Percentiles rank a stretch among this genome's conserved stretches.
Evolutionary conservation across 1,139 yeast genomes (phyloP).

Genomic region (Taphrina pruni): DNA sequence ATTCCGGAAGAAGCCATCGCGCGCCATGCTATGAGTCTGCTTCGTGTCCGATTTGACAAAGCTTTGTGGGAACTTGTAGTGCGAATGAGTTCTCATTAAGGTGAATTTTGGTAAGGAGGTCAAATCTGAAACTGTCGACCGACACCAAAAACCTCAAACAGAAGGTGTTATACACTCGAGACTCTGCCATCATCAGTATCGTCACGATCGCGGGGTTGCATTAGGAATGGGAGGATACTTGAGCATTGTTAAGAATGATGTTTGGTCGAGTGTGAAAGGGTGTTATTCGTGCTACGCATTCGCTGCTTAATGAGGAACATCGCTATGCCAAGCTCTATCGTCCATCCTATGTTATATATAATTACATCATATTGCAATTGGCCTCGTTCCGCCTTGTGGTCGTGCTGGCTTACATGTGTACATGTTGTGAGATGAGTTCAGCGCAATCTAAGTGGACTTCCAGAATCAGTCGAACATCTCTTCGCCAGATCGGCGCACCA

Average conservation of each 20-base stretch:
- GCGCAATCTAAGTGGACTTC: neutral
- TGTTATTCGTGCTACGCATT: constrained; percentile 13
- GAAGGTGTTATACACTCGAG: neutral
- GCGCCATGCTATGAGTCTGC: neutral
- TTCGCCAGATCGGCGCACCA: constrained; percentile 48
- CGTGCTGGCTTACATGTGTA: too few species aligned
- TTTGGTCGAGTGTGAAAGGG: neutral
- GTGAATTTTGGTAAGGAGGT: neutral
- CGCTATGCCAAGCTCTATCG: neutral
- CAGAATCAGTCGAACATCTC: constrained; percentile 36
- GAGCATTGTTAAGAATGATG: neutral
- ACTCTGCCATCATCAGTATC: neutral
- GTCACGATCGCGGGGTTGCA: neutral
- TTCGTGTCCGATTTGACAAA: too few species aligned
- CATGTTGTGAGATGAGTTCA: too few species aligned
- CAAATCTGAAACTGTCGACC: neutral
- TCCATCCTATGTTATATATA: constrained; percentile 1
- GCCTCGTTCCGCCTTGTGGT: too few species aligned
- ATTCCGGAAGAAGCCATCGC: neutral
- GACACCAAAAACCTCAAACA: too few species aligned
- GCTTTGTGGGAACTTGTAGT: neutral
- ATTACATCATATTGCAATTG: constrained; percentile 1
- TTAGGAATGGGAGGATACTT: too few species aligned
- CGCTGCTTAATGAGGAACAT: constrained; percentile 2
- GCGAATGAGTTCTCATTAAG: neutral